These are phyloP conservation scores for Pseudogymnoascus sp. DNA, from an alignment of 2,329 filamentous ascomycete genomes.

Conservation along the genomic window DNA sequence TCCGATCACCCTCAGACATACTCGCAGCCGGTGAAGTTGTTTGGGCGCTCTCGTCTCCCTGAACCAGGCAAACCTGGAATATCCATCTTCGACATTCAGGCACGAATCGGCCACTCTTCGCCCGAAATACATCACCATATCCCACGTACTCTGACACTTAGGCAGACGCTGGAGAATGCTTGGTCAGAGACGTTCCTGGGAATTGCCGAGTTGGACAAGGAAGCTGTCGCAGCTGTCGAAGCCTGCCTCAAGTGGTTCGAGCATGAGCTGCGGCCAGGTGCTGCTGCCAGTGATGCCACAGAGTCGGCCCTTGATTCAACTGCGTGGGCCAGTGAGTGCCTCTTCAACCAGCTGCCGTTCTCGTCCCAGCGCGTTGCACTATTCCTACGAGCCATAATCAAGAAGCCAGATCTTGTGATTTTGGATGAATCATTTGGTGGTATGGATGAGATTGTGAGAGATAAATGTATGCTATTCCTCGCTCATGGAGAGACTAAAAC, in stretches of 20 bases:
- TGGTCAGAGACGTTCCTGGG: conserved; percentile 84
- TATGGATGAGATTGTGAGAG: conserved; percentile 73
- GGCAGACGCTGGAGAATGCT: conserved; percentile 72
- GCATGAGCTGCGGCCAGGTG: conserved; percentile 55
- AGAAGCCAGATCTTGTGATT: conserved; percentile 72
- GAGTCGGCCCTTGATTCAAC: conserved; percentile 20
- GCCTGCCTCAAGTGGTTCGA: conserved; percentile 71
- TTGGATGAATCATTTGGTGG: conserved; percentile 84
- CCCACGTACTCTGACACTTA: conserved; percentile 66
- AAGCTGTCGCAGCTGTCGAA: conserved; percentile 54
- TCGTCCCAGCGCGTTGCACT: conserved; percentile 77
- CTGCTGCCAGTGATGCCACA: conserved; percentile 15
- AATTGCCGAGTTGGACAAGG: conserved; percentile 54
- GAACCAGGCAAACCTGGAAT: conserved; percentile 60
- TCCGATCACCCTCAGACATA: conserved; percentile 96
- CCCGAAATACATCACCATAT: conserved; percentile 94
- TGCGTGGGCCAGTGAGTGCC: conserved; percentile 58
- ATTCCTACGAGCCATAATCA: conserved; percentile 74
- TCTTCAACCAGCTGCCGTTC: conserved; percentile 71
- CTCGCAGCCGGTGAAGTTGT: conserved; percentile 76
- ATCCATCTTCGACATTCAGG: conserved; percentile 87
- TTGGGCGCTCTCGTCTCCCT: conserved; percentile 74
- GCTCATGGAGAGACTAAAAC: conserved; percentile 51
- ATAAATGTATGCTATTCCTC: conserved; percentile 80
- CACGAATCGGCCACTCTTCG: conserved; percentile 83